Conservation (phyloP, 176 grass and related monocot genomes). For the Ensete glaucum region DNA sequence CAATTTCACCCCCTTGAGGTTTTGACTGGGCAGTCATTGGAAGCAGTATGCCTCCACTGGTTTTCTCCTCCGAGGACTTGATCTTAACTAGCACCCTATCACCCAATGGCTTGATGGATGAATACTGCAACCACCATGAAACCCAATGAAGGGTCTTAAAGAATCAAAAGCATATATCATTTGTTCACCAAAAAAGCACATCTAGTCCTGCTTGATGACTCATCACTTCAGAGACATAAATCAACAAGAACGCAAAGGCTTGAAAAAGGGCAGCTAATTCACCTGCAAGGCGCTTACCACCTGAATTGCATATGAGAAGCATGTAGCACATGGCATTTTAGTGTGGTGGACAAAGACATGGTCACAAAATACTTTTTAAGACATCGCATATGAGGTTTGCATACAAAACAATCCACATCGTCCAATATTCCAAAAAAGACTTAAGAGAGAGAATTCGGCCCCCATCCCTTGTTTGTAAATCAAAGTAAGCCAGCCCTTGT, state of each 20-base stretch:
- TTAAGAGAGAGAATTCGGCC: no score
- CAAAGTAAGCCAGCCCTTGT: no score
- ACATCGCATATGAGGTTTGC: no score
- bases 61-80: conserved; percentile 22
- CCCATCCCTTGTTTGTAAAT: no score
- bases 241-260: background rate
- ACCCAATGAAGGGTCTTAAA: background rate
- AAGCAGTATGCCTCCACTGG: conserved; percentile 23
- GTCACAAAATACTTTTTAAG: no score
- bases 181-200: background rate
- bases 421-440: no score
- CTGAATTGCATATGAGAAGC: background rate
- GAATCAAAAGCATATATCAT: background rate
- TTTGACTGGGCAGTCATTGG: conserved; percentile 24
- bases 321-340: background rate
- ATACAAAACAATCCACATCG: no score
- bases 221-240: background rate
- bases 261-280: no score
- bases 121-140: background rate
- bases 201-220: background rate
- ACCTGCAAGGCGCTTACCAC: no score
- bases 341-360: no score
- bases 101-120: conserved; percentile 16
- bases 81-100: conserved; percentile 24
- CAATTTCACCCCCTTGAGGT: conserved; percentile 26